These are phyloP conservation scores for Ophiostoma sp. DNA, from an alignment of 2,329 filamentous ascomycete species.

Conservation along the genomic window DNA sequence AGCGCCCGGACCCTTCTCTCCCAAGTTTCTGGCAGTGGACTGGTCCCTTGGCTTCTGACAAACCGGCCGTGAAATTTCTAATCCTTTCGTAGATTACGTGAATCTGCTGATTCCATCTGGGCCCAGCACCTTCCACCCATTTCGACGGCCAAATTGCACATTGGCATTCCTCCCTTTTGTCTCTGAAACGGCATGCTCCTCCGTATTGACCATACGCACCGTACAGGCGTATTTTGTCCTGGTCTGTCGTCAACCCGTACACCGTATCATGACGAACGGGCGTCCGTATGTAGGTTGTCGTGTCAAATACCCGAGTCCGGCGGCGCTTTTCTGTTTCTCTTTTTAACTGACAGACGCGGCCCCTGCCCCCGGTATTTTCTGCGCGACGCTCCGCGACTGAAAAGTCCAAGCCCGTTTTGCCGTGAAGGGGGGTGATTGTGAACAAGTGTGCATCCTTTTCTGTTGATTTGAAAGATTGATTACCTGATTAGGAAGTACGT, in stretches of 20 bases:
- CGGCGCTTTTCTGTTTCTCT: background rate
- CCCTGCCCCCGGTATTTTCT: background rate
- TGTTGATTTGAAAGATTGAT: slow-evolving; percentile 7
- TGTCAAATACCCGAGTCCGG: background rate
- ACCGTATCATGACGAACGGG: background rate
- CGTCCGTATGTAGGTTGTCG: background rate
- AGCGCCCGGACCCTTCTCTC: background rate
- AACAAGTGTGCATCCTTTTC: background rate
- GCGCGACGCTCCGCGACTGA: background rate
- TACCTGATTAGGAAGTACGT: background rate
- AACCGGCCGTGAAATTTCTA: slow-evolving; percentile 13
- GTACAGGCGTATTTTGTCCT: background rate
- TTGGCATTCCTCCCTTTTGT: background rate
- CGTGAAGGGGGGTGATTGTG: background rate
- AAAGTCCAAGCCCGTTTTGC: background rate
- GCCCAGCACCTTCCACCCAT: slow-evolving; percentile 11
- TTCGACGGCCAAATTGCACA: background rate
- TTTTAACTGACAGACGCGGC: background rate
- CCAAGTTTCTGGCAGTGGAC: background rate
- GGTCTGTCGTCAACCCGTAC: background rate
- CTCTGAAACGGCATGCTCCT: background rate
- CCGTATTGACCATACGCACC: background rate
- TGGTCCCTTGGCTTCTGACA: slow-evolving; percentile 2
- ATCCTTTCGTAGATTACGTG: slow-evolving; percentile 2
- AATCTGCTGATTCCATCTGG: slow-evolving; percentile 17